Conservation (phyloP, 139 green algal species). For the Raphidocelis subcapitata region DNA sequence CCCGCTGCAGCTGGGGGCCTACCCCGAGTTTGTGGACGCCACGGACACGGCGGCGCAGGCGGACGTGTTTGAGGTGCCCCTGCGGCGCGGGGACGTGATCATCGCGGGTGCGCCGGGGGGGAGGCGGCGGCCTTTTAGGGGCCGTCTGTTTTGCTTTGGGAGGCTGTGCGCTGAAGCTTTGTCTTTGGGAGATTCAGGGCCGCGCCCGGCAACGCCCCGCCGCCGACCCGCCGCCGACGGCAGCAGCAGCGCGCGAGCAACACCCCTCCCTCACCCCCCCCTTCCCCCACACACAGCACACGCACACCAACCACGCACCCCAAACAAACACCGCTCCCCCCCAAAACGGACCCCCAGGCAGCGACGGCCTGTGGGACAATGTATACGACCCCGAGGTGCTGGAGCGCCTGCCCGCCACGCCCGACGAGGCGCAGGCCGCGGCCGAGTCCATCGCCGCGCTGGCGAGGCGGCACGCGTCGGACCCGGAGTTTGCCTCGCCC, state of each 20-base stretch:
- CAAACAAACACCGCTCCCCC: no score
- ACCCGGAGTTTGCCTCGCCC: conserved; percentile 68
- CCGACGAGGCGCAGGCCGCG: conserved; percentile 19
- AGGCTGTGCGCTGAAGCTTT: not conserved
- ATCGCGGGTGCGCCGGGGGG: conserved; percentile 41
- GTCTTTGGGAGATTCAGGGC: not conserved
- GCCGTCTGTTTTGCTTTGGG: not conserved
- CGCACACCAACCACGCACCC: not conserved
- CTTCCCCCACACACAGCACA: not conserved
- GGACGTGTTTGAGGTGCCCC: conserved; percentile 45
- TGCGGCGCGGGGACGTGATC: conserved; percentile 63
- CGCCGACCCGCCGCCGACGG: not conserved
- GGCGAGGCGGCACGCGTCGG: conserved; percentile 40
- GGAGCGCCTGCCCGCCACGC: conserved; percentile 23
- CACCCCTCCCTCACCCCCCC: not conserved
- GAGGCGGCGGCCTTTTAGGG: not conserved
- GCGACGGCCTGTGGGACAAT: conserved; percentile 80
- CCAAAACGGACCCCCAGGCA: conserved; percentile 38
- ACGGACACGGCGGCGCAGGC: conserved; percentile 73
- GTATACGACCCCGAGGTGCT: conserved; percentile 22
- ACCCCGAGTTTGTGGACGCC: conserved; percentile 61
- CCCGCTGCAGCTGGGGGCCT: conserved; percentile 70
- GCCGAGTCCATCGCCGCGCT: conserved; percentile 33
- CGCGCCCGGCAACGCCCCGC: no score
- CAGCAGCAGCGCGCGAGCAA: not conserved